These are phyloP conservation scores for Sarocladium brachiariae DNA, from an alignment of 2,329 filamentous ascomycete genomes.

Conservation along the genomic window DNA sequence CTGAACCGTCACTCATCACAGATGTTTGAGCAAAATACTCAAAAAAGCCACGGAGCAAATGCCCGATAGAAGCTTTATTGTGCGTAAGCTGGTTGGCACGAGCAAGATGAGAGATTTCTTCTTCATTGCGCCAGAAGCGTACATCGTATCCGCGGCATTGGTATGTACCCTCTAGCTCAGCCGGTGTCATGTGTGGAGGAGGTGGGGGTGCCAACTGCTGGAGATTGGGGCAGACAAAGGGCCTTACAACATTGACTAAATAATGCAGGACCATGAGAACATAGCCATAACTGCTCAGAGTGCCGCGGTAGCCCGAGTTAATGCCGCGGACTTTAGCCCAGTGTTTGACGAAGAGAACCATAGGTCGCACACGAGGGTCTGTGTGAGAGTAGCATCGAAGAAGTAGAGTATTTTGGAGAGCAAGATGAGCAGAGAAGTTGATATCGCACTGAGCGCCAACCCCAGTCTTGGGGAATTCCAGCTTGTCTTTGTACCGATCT, in stretches of 20 bases:
- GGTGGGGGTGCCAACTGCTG: slow-evolving; percentile 50
- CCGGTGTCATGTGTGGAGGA: slow-evolving; percentile 22
- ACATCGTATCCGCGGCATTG: slow-evolving; percentile 61
- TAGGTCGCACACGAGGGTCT: slow-evolving; percentile 67
- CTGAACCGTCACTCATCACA: slow-evolving; percentile 40
- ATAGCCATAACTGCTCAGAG: slow-evolving; percentile 83
- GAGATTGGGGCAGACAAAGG: slow-evolving; percentile 79
- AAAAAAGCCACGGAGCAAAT: slow-evolving; percentile 76
- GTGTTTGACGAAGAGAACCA: slow-evolving; percentile 82
- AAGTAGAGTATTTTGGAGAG: slow-evolving; percentile 75
- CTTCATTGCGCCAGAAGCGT: slow-evolving; percentile 71
- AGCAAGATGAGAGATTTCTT: slow-evolving; percentile 58
- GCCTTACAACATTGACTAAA: slow-evolving; percentile 71
- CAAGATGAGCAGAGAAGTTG: slow-evolving; percentile 81
- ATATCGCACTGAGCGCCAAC: slow-evolving; percentile 87
- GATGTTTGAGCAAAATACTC: slow-evolving; percentile 69
- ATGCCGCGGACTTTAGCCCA: slow-evolving; percentile 84
- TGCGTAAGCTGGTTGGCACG: slow-evolving; percentile 51
- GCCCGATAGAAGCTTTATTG: slow-evolving; percentile 64
- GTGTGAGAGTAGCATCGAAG: slow-evolving; percentile 77
- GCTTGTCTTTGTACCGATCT: slow-evolving; percentile 48
- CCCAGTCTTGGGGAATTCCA: slow-evolving; percentile 72
- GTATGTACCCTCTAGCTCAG: slow-evolving; percentile 16
- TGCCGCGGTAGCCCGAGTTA: slow-evolving; percentile 81
- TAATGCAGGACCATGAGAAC: slow-evolving; percentile 91